Conservation (phyloP, 2,329 filamentous ascomycete genomes). For the Monilinia aucupariae region DNA sequence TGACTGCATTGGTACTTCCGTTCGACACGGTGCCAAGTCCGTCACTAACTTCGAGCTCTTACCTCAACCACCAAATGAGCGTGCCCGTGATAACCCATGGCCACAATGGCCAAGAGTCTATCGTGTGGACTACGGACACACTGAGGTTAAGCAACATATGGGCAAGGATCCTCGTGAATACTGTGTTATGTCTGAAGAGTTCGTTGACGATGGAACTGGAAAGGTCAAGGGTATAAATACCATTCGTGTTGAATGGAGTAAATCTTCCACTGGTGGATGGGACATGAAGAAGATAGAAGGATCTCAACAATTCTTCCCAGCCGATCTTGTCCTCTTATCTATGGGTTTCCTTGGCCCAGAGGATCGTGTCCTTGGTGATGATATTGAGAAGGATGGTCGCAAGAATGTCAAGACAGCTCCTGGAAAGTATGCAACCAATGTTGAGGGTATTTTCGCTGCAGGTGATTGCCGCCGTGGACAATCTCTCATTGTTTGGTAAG, state of each 20-base stretch:
- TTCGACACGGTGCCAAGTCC: conserved; percentile 91
- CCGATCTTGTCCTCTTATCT: conserved; percentile 86
- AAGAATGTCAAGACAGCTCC: conserved; percentile 95
- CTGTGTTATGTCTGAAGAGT: conserved; percentile 97
- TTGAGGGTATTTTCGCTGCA: conserved; percentile 85
- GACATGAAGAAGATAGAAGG: conserved; percentile 98
- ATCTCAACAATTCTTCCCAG: conserved; percentile 92
- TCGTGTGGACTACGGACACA: conserved; percentile 96
- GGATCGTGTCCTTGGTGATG: conserved; percentile 77
- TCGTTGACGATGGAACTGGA: conserved; percentile 81
- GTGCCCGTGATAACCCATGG: conserved; percentile 93
- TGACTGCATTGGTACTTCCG: conserved; percentile 94
- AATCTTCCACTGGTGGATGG: conserved; percentile 83
- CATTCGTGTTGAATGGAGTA: conserved; percentile 92
- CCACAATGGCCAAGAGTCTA: conserved; percentile 97
- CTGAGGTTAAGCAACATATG: conserved; percentile 91
- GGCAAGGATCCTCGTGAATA: conserved; percentile 94
- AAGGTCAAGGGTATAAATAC: conserved; percentile 95
- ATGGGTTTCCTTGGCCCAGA: conserved; percentile 98
- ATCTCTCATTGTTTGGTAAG: conserved; percentile 91
- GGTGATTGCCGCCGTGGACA: conserved; percentile 94
- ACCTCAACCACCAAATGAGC: conserved; percentile 84
- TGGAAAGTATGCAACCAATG: conserved; percentile 82
- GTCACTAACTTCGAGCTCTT: conserved; percentile 95
- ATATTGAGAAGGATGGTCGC: conserved; percentile 82